Conservation (phyloP, 1,284 basidiomycete genomes). For the Moesziomyces parantarcticus region DNA sequence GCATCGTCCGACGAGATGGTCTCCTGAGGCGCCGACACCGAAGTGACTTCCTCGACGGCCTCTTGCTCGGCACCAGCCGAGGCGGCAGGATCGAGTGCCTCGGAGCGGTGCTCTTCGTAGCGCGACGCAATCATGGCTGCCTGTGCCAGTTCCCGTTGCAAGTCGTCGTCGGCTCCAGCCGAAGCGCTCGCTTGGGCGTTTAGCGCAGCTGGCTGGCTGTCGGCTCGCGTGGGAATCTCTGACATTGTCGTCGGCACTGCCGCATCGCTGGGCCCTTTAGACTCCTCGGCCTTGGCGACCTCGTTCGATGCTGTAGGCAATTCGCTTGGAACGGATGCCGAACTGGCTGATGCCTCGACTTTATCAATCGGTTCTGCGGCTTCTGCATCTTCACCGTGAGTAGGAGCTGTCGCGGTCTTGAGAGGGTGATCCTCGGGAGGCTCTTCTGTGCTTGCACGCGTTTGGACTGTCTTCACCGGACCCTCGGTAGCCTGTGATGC, state of each 20-base stretch:
- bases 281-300: background rate
- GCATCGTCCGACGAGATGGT: background rate
- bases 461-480: background rate
- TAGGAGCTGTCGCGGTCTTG: background rate
- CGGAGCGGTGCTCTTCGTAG: slow-evolving; percentile 17
- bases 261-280: background rate
- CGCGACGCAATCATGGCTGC: slow-evolving; percentile 32
- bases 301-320: background rate
- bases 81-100: background rate
- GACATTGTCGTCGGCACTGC: background rate
- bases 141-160: slow-evolving; percentile 22
- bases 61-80: background rate
- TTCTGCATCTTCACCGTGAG: background rate
- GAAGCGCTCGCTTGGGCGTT: background rate
- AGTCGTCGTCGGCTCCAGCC: slow-evolving; percentile 4
- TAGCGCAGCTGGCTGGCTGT: background rate
- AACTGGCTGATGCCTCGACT: background rate
- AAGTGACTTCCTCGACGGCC: background rate
- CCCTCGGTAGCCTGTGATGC: background rate
- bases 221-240: background rate
- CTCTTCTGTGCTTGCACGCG: background rate
- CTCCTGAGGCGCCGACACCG: background rate
- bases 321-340: background rate
- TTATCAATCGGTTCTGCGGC: background rate
- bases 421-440: background rate